These are phyloP conservation scores for Daucus carota DNA, from an alignment of 129 eudicot genomes.

Conservation along the genomic window DH1_v3.0 NC_030384.2:31200001-31200500, in stretches of 20 bases:
- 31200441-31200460: neutral
- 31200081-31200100: neutral
- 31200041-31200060: neutral
- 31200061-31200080: neutral
- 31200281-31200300: neutral
- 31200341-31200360: neutral
- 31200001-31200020: constrained; percentile 25
- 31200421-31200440: neutral
- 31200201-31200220: neutral
- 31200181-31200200: neutral
- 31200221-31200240: neutral
- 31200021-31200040: neutral
- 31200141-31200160: neutral
- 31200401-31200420: neutral
- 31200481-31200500: neutral
- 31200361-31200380: neutral
- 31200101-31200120: neutral
- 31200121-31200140: neutral
- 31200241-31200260: neutral
- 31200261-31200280: neutral
- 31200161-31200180: neutral
- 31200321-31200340: neutral
- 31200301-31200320: neutral
- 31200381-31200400: neutral
- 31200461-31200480: neutral